A percentile compares a stretch with the other conserved stretches of the same genome.
These are phyloP conservation scores for Trametes punicea DNA, from an alignment of 768 basidiomycete species.

Conservation along the genomic window DNA sequence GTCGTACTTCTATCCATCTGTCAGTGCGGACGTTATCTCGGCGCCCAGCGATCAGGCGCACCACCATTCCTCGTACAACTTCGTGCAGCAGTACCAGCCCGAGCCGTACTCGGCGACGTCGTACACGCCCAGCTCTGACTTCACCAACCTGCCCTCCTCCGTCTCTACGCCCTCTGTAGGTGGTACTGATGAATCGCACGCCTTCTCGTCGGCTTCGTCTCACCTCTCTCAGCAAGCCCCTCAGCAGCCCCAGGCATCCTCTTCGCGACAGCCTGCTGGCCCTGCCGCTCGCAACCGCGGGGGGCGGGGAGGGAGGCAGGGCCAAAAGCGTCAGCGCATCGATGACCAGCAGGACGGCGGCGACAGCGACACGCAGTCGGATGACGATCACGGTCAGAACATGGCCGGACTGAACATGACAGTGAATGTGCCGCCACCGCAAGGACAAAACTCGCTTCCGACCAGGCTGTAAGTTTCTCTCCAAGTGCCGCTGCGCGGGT, in stretches of 20 bases:
- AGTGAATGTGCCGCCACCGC: slow-evolving; percentile 18
- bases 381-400: slow-evolving; percentile 15
- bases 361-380: slow-evolving; percentile 20
- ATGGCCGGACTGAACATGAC: slow-evolving; percentile 12
- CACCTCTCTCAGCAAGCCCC: background rate
- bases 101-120: slow-evolving; percentile 17
- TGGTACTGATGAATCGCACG: slow-evolving; percentile 16
- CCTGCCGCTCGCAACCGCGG: background rate
- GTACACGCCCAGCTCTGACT: slow-evolving; percentile 19
- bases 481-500: background rate
- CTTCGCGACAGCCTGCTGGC: slow-evolving; percentile 2
- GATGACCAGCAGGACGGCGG: slow-evolving; percentile 8
- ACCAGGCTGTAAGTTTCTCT: slow-evolving; percentile 19
- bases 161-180: slow-evolving; percentile 17
- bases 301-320: background rate
- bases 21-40: slow-evolving; percentile 3
- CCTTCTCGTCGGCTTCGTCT: slow-evolving; percentile 11
- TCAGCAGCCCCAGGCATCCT: slow-evolving; percentile 9
- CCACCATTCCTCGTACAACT: slow-evolving; percentile 17
- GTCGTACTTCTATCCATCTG: slow-evolving; percentile 16
- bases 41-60: slow-evolving; percentile 8
- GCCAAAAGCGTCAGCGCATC: slow-evolving; percentile 12
- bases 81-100: slow-evolving; percentile 17
- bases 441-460: slow-evolving; percentile 19
- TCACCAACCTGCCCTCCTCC: slow-evolving; percentile 16